These are phyloP conservation scores for Gnomoniopsis smithogilvyi DNA, from an alignment of 2,329 filamentous ascomycete species.

Conservation along the genomic window DNA sequence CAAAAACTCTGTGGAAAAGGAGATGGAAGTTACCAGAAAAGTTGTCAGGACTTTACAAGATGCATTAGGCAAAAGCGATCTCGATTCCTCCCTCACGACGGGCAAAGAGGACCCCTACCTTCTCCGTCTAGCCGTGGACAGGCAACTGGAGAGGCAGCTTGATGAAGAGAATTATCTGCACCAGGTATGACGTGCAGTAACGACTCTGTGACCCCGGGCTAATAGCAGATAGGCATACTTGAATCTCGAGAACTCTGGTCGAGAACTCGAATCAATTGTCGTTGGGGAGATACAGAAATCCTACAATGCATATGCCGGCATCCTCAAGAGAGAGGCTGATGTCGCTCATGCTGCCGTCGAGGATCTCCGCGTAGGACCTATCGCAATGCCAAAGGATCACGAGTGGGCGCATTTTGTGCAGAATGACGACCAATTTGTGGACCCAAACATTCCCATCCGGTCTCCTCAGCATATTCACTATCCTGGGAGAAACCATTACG, in stretches of 20 bases:
- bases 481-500: constrained; percentile 81
- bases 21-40: constrained; percentile 80
- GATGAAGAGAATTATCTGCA: constrained; percentile 98
- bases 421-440: constrained; percentile 79
- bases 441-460: constrained; percentile 76
- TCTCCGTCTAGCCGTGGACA: constrained; percentile 79
- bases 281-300: constrained; percentile 98
- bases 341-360: constrained; percentile 75
- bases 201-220: constrained; percentile 15
- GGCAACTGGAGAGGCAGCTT: constrained; percentile 86
- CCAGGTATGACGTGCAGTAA: constrained; percentile 57
- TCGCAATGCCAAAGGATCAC: constrained; percentile 89
- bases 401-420: constrained; percentile 87
- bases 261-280: constrained; percentile 93
- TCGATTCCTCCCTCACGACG: constrained; percentile 69
- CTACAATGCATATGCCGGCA: constrained; percentile 89
- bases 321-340: constrained; percentile 87
- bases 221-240: constrained; percentile 68
- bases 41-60: constrained; percentile 81
- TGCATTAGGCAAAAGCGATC: constrained; percentile 72
- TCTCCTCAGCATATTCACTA: constrained; percentile 82
- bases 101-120: constrained; percentile 94
- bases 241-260: constrained; percentile 89
- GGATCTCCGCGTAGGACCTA: constrained; percentile 76
- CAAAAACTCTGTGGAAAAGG: constrained; percentile 93